Percentiles rank a stretch among this genome's conserved stretches.
Conservation (phyloP, 2,329 filamentous ascomycete species). For the Aspergillus cejpii region DNA sequence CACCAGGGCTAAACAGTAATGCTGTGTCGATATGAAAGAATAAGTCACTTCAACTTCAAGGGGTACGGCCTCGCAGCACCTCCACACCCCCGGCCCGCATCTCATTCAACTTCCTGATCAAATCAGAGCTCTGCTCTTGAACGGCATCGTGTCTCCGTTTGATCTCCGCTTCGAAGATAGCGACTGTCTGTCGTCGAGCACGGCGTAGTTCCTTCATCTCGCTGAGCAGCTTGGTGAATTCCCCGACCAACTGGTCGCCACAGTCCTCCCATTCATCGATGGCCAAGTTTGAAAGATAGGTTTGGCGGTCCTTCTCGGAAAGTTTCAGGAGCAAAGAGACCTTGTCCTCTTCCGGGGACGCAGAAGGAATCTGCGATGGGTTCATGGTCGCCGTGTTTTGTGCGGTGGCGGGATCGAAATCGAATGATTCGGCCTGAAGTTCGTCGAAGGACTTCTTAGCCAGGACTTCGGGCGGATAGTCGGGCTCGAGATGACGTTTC, state of each 20-base stretch:
- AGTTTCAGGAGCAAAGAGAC: slow-evolving; percentile 34
- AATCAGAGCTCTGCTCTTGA: slow-evolving; percentile 43
- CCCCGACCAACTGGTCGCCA: slow-evolving; percentile 54
- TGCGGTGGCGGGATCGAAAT: slow-evolving; percentile 34
- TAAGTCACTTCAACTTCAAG: slow-evolving; percentile 12
- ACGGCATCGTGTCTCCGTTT: slow-evolving; percentile 48
- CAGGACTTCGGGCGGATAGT: slow-evolving; percentile 45
- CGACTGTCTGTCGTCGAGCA: slow-evolving; percentile 49
- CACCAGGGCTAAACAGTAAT: not conserved
- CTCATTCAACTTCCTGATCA: slow-evolving; percentile 45
- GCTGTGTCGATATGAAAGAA: not conserved
- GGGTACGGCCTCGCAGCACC: slow-evolving; percentile 43
- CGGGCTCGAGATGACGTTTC: slow-evolving; percentile 36
- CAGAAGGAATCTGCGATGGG: slow-evolving; percentile 14
- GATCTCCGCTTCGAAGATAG: slow-evolving; percentile 51
- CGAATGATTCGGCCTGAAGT: slow-evolving; percentile 48
- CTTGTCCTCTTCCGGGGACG: slow-evolving; percentile 28
- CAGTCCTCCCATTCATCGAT: slow-evolving; percentile 56
- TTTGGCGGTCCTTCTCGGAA: slow-evolving; percentile 37
- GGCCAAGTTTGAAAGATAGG: slow-evolving; percentile 48
- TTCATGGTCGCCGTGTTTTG: slow-evolving; percentile 6
- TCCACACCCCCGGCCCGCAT: slow-evolving; percentile 52
- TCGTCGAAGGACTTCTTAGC: slow-evolving; percentile 43
- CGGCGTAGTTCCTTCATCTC: slow-evolving; percentile 49
- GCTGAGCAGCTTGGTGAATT: slow-evolving; percentile 47